Conservation (phyloP, 1,284 basidiomycete genomes). For the Trichosporon coremiiforme region DNA sequence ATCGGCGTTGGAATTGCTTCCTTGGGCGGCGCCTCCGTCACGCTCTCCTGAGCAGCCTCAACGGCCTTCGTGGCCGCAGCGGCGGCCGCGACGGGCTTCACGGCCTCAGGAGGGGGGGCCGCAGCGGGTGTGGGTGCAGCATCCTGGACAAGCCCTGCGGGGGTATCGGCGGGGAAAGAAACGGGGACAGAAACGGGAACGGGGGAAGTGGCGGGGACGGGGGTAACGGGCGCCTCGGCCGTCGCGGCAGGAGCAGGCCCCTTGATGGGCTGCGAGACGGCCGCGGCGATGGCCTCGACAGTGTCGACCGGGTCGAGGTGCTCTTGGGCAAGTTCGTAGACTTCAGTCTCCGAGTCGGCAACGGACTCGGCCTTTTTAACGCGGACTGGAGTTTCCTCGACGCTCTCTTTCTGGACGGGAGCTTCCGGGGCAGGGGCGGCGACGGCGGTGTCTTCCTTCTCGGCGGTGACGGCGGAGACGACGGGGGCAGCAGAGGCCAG, state of each 20-base stretch:
- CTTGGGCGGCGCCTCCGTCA: background rate
- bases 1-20: background rate
- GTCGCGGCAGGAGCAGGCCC: background rate
- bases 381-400: background rate
- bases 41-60: background rate
- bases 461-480: background rate
- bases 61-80: no score
- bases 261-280: background rate
- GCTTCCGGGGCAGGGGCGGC: background rate
- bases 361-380: background rate
- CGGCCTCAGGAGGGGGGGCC: background rate
- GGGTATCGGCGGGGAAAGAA: background rate
- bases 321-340: conserved; percentile 15
- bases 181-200: background rate
- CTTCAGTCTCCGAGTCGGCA: background rate
- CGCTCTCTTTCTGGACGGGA: conserved; percentile 4
- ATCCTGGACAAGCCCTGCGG: background rate
- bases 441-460: background rate
- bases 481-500: background rate
- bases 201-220: background rate
- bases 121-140: background rate
- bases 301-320: background rate
- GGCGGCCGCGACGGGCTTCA: conserved; percentile 1
- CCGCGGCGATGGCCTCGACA: background rate
- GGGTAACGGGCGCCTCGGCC: background rate